Evolutionary conservation across 2,329 filamentous ascomycete genomes (phyloP).

Genomic region (Dactylellina parvicollis): DNA sequence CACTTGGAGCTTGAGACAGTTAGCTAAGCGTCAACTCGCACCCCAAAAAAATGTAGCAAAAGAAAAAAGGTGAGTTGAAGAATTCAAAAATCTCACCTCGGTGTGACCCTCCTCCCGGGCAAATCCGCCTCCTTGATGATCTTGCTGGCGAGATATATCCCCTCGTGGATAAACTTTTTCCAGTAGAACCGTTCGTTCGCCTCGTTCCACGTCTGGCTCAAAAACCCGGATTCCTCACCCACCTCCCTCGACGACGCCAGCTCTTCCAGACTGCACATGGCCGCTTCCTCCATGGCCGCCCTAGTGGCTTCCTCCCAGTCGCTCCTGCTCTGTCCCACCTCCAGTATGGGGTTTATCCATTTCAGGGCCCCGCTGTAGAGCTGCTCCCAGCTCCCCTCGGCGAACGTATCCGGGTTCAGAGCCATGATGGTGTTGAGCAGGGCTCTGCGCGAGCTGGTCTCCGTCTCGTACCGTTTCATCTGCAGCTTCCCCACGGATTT

Average conservation of each 20-base stretch:
- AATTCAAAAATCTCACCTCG: conserved; percentile 15
- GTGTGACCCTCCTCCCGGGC: conserved; percentile 33
- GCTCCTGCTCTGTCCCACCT: conserved; percentile 18
- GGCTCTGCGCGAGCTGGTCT: conserved; percentile 23
- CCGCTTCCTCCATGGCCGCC: conserved; percentile 29
- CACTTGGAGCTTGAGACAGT: conserved; percentile 19
- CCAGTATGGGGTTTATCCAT: conserved; percentile 43
- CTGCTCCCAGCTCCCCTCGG: conserved; percentile 30
- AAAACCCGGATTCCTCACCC: conserved; percentile 9
- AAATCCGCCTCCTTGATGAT: conserved; percentile 32
- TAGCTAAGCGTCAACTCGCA: conserved; percentile 19
- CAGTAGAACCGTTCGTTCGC: conserved; percentile 34
- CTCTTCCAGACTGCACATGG: conserved; percentile 8
- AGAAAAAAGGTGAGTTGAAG: not conserved
- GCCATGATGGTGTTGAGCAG: conserved; percentile 43
- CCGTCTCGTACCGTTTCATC: conserved; percentile 37
- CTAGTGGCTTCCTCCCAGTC: conserved; percentile 41
- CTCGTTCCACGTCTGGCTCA: conserved; percentile 41
- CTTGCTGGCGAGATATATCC: conserved; percentile 43
- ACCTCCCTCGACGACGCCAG: conserved; percentile 3
- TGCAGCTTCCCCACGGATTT: conserved; percentile 30
- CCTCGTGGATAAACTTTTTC: conserved; percentile 43
- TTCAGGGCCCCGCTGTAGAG: conserved; percentile 36
- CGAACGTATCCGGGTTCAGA: conserved; percentile 36
- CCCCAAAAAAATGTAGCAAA: not conserved